Conservation (phyloP, 139 green algal genomes). For the Edaphochlamys debaryana region DNA sequence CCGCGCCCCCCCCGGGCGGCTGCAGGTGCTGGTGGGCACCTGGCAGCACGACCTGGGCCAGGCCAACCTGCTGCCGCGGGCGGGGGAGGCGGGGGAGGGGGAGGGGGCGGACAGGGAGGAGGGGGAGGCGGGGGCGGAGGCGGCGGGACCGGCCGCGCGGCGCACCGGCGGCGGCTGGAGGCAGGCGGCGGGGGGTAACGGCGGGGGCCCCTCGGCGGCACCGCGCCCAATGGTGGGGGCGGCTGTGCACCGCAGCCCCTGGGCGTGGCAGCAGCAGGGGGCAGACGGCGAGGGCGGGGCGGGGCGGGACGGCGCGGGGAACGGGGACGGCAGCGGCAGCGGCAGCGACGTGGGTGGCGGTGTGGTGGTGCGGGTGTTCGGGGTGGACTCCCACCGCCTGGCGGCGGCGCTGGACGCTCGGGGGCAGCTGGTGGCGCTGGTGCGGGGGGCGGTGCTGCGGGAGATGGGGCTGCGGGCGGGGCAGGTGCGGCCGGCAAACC, state of each 20-base stretch:
- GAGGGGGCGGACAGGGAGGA: background rate
- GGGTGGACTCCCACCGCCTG: slow-evolving; percentile 81
- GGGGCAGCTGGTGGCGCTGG: slow-evolving; percentile 70
- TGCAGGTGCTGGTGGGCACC: slow-evolving; percentile 64
- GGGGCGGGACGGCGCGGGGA: background rate
- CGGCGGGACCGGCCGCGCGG: background rate
- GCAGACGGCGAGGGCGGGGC: background rate
- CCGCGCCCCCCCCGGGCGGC: slow-evolving; percentile 5
- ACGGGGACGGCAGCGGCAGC: background rate
- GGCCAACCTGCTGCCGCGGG: slow-evolving; percentile 55
- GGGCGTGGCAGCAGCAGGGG: slow-evolving; percentile 22
- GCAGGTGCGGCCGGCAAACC: slow-evolving; percentile 2
- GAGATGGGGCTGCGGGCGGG: background rate
- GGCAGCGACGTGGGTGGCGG: background rate
- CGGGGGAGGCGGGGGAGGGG: background rate
- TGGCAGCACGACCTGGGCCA: slow-evolving; percentile 90
- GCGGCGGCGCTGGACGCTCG: slow-evolving; percentile 73
- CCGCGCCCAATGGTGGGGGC: too few species aligned
- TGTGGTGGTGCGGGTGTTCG: slow-evolving; percentile 50
- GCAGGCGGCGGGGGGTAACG: background rate
- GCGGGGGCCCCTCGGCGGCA: too few species aligned
- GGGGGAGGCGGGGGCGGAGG: background rate
- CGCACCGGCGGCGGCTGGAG: slow-evolving; percentile 21
- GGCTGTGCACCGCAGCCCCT: background rate
- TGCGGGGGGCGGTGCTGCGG: slow-evolving; percentile 64